These are phyloP conservation scores for Grigorovia transvaalensis DNA, from an alignment of 805 yeast genomes.

Conservation along the genomic window DNA sequence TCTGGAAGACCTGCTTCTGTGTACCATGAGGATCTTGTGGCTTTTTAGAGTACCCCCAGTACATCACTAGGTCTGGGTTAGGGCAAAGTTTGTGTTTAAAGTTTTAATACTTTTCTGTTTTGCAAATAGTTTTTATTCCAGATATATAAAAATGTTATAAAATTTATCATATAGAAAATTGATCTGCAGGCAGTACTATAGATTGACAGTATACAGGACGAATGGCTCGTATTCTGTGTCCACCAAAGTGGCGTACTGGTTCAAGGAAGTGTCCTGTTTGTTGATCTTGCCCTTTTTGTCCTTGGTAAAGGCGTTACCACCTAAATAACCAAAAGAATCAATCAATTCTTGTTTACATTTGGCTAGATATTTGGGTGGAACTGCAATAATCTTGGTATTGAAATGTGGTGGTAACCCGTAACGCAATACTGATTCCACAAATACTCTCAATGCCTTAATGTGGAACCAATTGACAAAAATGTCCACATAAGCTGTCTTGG, in stretches of 20 bases:
- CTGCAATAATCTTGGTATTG: slow-evolving; percentile 38
- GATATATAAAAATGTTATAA: neutral
- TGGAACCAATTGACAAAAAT: slow-evolving; percentile 82
- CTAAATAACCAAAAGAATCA: slow-evolving; percentile 74
- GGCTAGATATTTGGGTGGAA: slow-evolving; percentile 37
- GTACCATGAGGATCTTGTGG: neutral
- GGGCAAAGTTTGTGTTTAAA: neutral
- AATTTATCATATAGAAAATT: neutral
- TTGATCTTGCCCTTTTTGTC: slow-evolving; percentile 58
- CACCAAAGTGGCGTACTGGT: slow-evolving; percentile 84
- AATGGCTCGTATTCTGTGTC: slow-evolving; percentile 96
- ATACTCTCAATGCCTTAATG: slow-evolving; percentile 74
- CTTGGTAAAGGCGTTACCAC: slow-evolving; percentile 74
- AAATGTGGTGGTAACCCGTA: slow-evolving; percentile 96
- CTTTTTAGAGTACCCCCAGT: slow-evolving; percentile 1
- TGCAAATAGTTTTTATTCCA: neutral
- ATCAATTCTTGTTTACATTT: slow-evolving; percentile 63
- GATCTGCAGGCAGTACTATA: slow-evolving; percentile 2
- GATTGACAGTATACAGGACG: slow-evolving; percentile 54
- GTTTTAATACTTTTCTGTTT: neutral
- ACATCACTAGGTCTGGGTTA: neutral
- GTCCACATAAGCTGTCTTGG: slow-evolving; percentile 84
- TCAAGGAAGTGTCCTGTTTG: slow-evolving; percentile 49
- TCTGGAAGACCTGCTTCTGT: neutral
- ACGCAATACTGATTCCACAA: slow-evolving; percentile 87